phyloP scores from a whole-genome alignment of 163 green algal genomes.

The Volvox carteri region DNA sequence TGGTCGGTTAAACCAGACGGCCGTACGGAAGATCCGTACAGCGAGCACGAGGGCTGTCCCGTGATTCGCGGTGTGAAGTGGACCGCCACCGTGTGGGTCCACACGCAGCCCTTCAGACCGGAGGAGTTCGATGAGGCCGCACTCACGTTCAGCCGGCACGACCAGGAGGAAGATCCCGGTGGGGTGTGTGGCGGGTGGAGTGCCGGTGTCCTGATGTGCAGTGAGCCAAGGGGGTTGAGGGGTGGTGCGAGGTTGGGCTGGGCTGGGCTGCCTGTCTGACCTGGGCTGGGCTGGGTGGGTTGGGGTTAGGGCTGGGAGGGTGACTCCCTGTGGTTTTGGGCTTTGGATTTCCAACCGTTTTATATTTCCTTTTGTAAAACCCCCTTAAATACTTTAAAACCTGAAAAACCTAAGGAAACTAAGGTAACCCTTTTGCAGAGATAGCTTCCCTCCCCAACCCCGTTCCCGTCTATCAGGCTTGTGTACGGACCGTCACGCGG shows the following conservation, averaged over 20 bases:
- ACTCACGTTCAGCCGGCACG: not conserved
- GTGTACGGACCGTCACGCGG: constrained; percentile 42
- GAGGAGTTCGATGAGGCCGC: constrained; percentile 31
- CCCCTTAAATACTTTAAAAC: too few relatives aligned
- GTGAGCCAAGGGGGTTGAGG: not conserved
- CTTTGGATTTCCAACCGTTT: not conserved
- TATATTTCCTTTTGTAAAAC: not conserved
- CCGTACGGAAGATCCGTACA: constrained; percentile 44
- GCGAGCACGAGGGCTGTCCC: constrained; percentile 67
- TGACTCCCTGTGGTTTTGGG: not conserved
- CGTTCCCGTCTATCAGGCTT: not conserved
- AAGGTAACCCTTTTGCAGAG: too few relatives aligned
- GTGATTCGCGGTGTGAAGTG: constrained; percentile 68
- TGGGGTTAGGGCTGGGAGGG: too few relatives aligned
- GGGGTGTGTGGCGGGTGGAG: not conserved
- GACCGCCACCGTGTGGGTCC: constrained; percentile 70
- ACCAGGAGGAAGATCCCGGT: constrained; percentile 42
- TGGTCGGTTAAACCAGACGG: constrained; percentile 58
- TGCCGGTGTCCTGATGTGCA: not conserved
- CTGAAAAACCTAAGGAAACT: too few relatives aligned
- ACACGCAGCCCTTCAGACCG: constrained; percentile 63
- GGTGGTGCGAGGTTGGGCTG: not conserved
- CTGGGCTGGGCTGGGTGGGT: not conserved
- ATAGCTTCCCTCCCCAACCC: too few relatives aligned
- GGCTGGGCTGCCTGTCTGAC: too few relatives aligned